Evolutionary conservation across 495 filamentous ascomycete species (phyloP), one percentile per base, ranked within the genome.

Genomic region (Penicillium angulare): DNA sequence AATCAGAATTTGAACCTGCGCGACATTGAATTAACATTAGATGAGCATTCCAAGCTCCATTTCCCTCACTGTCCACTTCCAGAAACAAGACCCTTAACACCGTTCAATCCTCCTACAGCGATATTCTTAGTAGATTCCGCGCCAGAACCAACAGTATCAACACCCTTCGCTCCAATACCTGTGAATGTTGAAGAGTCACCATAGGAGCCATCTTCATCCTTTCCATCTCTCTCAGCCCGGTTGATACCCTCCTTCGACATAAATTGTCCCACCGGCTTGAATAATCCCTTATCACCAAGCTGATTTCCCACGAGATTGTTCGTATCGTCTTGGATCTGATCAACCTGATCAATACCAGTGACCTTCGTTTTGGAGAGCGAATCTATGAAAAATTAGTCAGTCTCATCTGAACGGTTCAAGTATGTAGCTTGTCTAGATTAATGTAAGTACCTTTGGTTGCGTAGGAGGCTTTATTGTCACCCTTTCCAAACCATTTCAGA

Each of bases 401-500:
- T 26, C 7, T 20, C 43, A 32, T n/a, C 0, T 45, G n/a, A 1
- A 2, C 13, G n/a, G n/a, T n/a, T n/a, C n/a, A n/a, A n/a, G n/a
- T 12, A 4, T 2, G 24, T n/a, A 13, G 5, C 3, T 6, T 18
- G 10, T n/a, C 20, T 13, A 23, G 15, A 1, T 41, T 23, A 5
- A 47, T 31, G 22, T 18, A 17, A 58, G 24, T 65, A 86, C 84
- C 79, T 57, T 79, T 84, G 0, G 83, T 75, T 1, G 73, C 72
- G 56, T 87, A 88, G 53, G 79, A 82, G 1, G 83, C 74, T 67
- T 88, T 86, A 68, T 88, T 89, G 56, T 89, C 85, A 5, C 66
- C 68, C 49, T 80, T 84, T 55, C 81, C 84, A 54, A 88, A 88
- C 72, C 80, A 88, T 29, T 69, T 73, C 15, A 89, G 75, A 59